A percentile compares a stretch with the other conserved stretches of the same genome.
phyloP scores from a whole-genome alignment of 148 eudicot species.

The Camellia sinensis region DNA sequence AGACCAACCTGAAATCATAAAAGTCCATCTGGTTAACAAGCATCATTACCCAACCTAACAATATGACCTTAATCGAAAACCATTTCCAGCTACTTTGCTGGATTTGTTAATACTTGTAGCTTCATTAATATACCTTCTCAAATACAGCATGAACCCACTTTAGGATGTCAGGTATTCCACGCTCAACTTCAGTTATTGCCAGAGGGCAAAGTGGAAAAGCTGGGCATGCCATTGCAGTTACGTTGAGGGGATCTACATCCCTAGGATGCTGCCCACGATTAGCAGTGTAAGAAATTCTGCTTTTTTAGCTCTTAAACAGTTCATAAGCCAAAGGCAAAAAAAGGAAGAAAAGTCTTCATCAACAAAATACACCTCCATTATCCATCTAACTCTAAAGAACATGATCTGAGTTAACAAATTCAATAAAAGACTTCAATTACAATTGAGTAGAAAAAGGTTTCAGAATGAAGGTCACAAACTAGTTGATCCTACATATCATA shows the following conservation, averaged over 20 bases:
- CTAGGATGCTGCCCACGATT: constrained; percentile 60
- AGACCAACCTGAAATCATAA: constrained; percentile 76
- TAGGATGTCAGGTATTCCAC: constrained; percentile 89
- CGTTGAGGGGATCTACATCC: constrained; percentile 79
- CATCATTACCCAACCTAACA: not conserved
- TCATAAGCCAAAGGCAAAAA: constrained; percentile 7
- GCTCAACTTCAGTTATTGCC: constrained; percentile 96
- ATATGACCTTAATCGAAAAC: not conserved
- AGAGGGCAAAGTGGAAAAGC: constrained; percentile 94
- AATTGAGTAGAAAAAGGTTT: not conserved
- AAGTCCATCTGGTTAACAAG: constrained; percentile 3
- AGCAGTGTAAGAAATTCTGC: not conserved
- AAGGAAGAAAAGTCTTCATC: not conserved
- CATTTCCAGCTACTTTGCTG: not conserved
- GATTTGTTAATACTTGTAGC: not conserved
- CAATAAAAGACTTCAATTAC: not conserved
- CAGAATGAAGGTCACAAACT: not conserved
- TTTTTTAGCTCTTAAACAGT: not conserved
- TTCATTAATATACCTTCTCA: constrained; percentile 65
- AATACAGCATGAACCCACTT: constrained; percentile 82
- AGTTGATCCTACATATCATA: not conserved
- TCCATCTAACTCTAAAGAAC: not conserved
- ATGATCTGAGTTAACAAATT: not conserved
- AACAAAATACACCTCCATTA: not conserved
- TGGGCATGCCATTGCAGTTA: constrained; percentile 98